Conservation (phyloP, 1,284 basidiomycete species). For the Malassezia brasiliensis region DNA sequence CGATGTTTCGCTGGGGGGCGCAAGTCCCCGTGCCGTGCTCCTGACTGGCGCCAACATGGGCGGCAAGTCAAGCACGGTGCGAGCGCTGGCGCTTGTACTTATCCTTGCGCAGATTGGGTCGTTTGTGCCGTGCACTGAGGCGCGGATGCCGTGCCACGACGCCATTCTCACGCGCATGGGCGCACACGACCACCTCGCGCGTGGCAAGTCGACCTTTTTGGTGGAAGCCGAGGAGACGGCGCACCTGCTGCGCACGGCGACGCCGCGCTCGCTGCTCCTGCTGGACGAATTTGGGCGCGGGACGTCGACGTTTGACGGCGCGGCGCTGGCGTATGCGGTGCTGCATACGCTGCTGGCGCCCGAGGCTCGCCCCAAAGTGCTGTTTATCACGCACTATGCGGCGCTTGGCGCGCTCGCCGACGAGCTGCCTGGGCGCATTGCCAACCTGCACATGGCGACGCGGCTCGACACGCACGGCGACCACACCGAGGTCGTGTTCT, state of each 20-base stretch:
- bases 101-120: slow-evolving; percentile 54
- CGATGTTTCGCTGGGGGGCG: slow-evolving; percentile 24
- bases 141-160: slow-evolving; percentile 68
- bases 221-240: slow-evolving; percentile 89
- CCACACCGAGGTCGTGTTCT: slow-evolving; percentile 28
- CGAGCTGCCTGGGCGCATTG: slow-evolving; percentile 6
- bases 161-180: slow-evolving; percentile 73
- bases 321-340: slow-evolving; percentile 31
- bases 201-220: slow-evolving; percentile 86
- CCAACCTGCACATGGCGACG: slow-evolving; percentile 35
- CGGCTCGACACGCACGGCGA: neutral
- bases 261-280: slow-evolving; percentile 47
- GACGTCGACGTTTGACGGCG: slow-evolving; percentile 32
- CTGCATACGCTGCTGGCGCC: slow-evolving; percentile 23
- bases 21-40: slow-evolving; percentile 21
- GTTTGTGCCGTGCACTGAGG: slow-evolving; percentile 60
- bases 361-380: slow-evolving; percentile 13
- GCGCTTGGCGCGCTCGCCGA: slow-evolving; percentile 22
- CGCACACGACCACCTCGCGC: slow-evolving; percentile 72
- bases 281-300: slow-evolving; percentile 36
- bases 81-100: slow-evolving; percentile 36
- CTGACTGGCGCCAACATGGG: slow-evolving; percentile 48
- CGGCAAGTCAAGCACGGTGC: slow-evolving; percentile 59
- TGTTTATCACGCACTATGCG: slow-evolving; percentile 44
- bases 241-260: slow-evolving; percentile 60